These are phyloP conservation scores for Rubus parviflorus DNA, from an alignment of 306 rosid species.

Conservation along the genomic window DNA sequence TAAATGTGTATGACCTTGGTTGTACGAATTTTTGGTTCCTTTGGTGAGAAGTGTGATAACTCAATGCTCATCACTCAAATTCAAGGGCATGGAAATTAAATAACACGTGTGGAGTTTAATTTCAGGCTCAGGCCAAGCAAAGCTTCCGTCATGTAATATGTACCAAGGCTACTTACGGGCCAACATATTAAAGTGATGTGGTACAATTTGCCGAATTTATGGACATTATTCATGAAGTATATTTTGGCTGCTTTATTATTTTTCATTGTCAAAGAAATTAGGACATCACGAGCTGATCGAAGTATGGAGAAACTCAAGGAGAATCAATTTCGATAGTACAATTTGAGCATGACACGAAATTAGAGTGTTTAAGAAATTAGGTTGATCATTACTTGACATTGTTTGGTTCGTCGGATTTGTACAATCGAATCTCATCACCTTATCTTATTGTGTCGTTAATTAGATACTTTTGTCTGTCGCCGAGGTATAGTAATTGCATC, in stretches of 20 bases:
- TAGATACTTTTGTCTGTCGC: no score
- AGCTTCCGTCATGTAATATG: neutral
- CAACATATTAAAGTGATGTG: neutral
- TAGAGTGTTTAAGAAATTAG: neutral
- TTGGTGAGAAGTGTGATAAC: neutral
- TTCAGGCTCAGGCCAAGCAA: neutral
- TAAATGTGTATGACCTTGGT: neutral
- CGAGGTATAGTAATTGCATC: no score
- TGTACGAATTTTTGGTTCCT: neutral
- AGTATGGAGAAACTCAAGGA: neutral
- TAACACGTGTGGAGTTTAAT: neutral
- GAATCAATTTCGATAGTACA: neutral
- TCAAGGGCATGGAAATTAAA: neutral
- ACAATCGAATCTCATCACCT: no score
- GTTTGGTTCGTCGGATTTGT: no score
- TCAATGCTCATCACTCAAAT: neutral
- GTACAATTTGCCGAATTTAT: neutral
- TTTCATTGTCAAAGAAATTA: neutral
- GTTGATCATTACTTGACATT: neutral
- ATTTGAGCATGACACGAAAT: no score
- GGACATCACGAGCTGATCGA: neutral
- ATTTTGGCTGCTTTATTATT: neutral
- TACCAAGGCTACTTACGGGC: neutral
- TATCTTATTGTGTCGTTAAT: no score
- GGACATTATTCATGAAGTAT: neutral